Evolutionary conservation across 1,284 basidiomycete species (phyloP).

Genomic region (Puccinia horiana): DNA sequence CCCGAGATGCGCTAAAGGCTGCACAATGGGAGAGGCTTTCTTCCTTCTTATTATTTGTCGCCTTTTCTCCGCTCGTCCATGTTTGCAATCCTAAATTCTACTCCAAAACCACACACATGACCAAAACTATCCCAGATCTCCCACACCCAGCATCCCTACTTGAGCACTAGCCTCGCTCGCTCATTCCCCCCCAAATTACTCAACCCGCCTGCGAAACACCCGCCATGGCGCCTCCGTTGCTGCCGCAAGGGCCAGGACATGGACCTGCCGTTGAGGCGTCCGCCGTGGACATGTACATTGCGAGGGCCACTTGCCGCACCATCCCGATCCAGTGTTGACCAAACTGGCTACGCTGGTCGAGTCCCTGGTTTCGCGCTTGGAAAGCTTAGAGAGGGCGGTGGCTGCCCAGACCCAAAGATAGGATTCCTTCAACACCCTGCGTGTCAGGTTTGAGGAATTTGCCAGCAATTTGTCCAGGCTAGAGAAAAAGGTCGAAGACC

Average conservation of each 20-base stretch:
- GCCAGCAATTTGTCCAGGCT: neutral
- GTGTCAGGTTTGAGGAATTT: no score
- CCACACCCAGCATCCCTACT: neutral
- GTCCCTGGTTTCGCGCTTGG: neutral
- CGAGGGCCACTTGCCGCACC: neutral
- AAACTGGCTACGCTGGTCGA: neutral
- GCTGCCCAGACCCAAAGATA: no score
- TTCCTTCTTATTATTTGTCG: neutral
- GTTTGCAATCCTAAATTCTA: no score
- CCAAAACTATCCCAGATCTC: no score
- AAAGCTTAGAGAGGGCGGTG: neutral
- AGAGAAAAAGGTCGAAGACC: neutral
- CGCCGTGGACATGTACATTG: neutral
- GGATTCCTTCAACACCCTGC: no score
- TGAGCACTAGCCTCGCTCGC: neutral
- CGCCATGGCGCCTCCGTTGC: neutral
- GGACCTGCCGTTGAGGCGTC: neutral
- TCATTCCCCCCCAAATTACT: no score
- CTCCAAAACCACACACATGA: no score
- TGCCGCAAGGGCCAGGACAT: neutral
- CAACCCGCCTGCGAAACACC: no score
- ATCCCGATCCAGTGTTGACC: neutral
- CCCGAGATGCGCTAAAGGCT: conserved; percentile 60
- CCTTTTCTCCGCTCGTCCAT: neutral
- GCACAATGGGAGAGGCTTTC: no score